Base-by-base conservation (phyloP, 1,284 basidiomycete genomes). In the Trametes hirsuta region DNA sequence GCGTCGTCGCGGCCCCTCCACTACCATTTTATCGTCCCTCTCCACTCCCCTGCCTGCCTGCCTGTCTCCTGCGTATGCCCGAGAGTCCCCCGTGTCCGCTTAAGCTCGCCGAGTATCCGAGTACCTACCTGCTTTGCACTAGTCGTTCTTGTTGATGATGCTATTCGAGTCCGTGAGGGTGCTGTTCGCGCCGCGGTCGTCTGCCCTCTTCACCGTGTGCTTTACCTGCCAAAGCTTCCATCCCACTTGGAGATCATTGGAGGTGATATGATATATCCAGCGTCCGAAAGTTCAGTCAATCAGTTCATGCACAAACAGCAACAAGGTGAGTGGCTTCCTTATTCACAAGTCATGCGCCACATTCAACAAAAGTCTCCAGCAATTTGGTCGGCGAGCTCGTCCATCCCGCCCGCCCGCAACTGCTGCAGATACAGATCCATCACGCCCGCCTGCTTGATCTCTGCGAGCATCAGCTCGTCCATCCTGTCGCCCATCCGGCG, bases 361-460 rank as follows among this genome's bases (percentile, higher is more conserved):
- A 30, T 30, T 30, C 30, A 30, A 30, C 30, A 30, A 8, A 5
- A 30, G 5, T 30, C 30, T 30, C 30, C 30, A 30, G 41, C 61
- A 50, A 63, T 11, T 50, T 63, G 59, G 25, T 59, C 61, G 36
- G 61, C 61, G 5, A 63, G n/a, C 4, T 59, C 61, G 39, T 36
- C 47, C 57, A 57, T 42, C 8, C 58, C 61, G 39, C 52, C 30
- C 3, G 53, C 54, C 4, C 58, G 24, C 36, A 63, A 42, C 15
- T 51, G 54, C 37, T 54, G 49, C 22, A 45, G 47, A 10, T 59
- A 47, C 24, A 44, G 22, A 22, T 57, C 51, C 47, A 47, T 59
- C 40, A 41, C 46, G 1, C 58, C 61, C 18, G 49, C 51, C 54
- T 59, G 47, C 37, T 50, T 54, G 42, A 63, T 54, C 50, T 51